Conservation (phyloP, 2,329 filamentous ascomycete genomes). For the Passalora sequoiae region DNA sequence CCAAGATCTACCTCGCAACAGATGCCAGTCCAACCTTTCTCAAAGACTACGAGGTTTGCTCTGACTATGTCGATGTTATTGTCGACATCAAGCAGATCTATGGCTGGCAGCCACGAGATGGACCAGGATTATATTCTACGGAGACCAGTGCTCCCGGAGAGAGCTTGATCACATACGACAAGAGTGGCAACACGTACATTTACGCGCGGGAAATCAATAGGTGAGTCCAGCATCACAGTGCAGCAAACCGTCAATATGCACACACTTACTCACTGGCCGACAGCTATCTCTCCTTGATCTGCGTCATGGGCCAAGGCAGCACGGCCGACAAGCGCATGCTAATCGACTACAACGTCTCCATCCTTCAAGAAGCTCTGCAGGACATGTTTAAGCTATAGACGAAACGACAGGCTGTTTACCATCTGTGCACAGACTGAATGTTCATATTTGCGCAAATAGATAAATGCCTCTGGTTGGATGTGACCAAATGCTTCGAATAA, state of each 20-base stretch:
- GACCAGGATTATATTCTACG: not conserved
- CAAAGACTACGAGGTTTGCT: constrained; percentile 95
- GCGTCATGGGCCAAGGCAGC: constrained; percentile 77
- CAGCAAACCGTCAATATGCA: too few relatives aligned
- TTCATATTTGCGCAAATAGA: too few relatives aligned
- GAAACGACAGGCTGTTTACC: not conserved
- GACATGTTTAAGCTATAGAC: constrained; percentile 59
- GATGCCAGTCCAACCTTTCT: constrained; percentile 91
- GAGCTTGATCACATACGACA: constrained; percentile 58
- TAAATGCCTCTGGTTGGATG: too few relatives aligned
- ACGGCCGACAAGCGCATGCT: constrained; percentile 77
- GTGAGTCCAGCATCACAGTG: constrained; percentile 44
- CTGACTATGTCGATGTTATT: constrained; percentile 97
- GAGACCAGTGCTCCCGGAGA: constrained; percentile 40
- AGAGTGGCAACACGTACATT: constrained; percentile 54
- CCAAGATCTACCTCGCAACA: constrained; percentile 97
- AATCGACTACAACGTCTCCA: constrained; percentile 82
- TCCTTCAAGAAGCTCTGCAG: constrained; percentile 70
- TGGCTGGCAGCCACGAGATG: constrained; percentile 54
- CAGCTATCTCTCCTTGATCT: constrained; percentile 73
- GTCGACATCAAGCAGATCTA: constrained; percentile 96
- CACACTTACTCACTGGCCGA: constrained; percentile 14
- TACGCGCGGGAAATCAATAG: constrained; percentile 63
- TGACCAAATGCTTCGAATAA: constrained; percentile 1
- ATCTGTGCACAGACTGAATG: not conserved